These are phyloP conservation scores for Oryza meridionalis DNA, from an alignment of 176 grass and related monocot genomes.

Conservation along the genomic window DNA sequence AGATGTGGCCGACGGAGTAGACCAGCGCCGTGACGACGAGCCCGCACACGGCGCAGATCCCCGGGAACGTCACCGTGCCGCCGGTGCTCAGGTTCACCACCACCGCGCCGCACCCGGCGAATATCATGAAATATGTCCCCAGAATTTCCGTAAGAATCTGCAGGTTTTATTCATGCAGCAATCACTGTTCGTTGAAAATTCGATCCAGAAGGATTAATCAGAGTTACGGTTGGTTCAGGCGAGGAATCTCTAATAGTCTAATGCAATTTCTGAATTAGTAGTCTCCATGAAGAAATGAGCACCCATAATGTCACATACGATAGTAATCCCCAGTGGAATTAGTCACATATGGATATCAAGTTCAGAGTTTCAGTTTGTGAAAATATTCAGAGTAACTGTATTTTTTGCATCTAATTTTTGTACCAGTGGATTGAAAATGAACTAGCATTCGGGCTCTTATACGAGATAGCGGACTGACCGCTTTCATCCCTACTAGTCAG, in stretches of 20 bases:
- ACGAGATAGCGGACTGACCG: too few relatives aligned
- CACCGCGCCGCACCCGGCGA: slow-evolving; percentile 74
- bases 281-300: not conserved
- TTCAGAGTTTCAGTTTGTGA: not conserved
- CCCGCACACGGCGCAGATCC: slow-evolving; percentile 83
- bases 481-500: too few relatives aligned
- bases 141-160: slow-evolving; percentile 74
- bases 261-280: not conserved
- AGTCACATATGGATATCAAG: not conserved
- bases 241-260: not conserved
- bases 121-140: slow-evolving; percentile 90
- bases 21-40: slow-evolving; percentile 82
- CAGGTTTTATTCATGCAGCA: not conserved
- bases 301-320: not conserved
- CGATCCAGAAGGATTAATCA: not conserved
- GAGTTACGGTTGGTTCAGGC: too few relatives aligned
- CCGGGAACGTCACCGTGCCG: slow-evolving; percentile 71
- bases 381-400: too few relatives aligned
- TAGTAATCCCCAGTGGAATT: too few relatives aligned
- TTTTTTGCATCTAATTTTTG: too few relatives aligned
- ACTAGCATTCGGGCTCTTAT: too few relatives aligned
- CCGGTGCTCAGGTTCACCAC: slow-evolving; percentile 67
- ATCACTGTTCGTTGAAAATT: not conserved
- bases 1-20: slow-evolving; percentile 86
- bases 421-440: too few relatives aligned